Percentiles rank a stretch among this genome's conserved stretches.
Conservation (phyloP, 306 rosid genomes). For the Pyrus pyrifolia region DNA sequence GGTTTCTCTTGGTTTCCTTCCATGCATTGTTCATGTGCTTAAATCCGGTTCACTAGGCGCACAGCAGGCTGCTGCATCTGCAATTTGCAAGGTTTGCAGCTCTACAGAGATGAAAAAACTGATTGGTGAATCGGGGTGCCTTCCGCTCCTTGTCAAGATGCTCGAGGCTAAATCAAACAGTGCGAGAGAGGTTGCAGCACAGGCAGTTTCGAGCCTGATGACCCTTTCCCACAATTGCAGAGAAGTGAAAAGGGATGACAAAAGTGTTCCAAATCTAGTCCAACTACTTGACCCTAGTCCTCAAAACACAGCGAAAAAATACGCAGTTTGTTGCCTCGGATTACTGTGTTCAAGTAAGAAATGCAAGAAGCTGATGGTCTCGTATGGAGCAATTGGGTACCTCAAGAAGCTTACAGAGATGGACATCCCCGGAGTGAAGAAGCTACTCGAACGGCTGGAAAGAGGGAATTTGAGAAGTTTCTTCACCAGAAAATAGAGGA, state of each 20-base stretch:
- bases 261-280: conserved; percentile 78
- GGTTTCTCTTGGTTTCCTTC: conserved; percentile 53
- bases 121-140: conserved; percentile 70
- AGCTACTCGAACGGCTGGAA: conserved; percentile 75
- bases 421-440: conserved; percentile 89
- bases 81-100: conserved; percentile 54
- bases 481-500: conserved; percentile 57
- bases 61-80: conserved; percentile 60
- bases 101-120: conserved; percentile 61
- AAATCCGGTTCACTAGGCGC: conserved; percentile 73
- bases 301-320: conserved; percentile 76
- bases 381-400: conserved; percentile 94
- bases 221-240: conserved; percentile 51
- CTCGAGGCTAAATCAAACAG: conserved; percentile 77
- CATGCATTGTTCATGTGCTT: conserved; percentile 57
- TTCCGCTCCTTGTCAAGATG: conserved; percentile 65
- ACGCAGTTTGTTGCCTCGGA: conserved; percentile 74
- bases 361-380: conserved; percentile 83
- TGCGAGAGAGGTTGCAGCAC: conserved; percentile 66
- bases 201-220: conserved; percentile 65
- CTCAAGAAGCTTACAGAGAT: conserved; percentile 85
- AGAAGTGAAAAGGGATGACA: conserved; percentile 69
- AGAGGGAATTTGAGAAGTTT: conserved; percentile 84
- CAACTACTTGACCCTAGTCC: conserved; percentile 85
- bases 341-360: conserved; percentile 61